A percentile compares a stretch with the other conserved stretches of the same genome.
Conservation (phyloP, 2,329 filamentous ascomycete species). For the Claviceps capensis region DNA sequence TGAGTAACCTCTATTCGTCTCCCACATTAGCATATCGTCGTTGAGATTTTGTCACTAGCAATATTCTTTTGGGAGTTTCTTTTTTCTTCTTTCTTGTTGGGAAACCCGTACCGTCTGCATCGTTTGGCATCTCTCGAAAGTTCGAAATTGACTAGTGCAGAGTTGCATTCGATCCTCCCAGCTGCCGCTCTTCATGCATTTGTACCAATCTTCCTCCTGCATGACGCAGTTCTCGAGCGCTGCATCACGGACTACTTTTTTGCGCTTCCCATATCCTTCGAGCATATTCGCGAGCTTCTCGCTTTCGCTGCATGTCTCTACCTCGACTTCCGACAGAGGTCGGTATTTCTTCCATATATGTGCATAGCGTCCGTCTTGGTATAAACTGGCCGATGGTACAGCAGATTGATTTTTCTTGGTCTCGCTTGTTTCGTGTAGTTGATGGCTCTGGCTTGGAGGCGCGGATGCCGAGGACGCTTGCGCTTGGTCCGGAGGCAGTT, state of each 20-base stretch:
- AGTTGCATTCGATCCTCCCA: constrained; percentile 59
- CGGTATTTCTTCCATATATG: constrained; percentile 89
- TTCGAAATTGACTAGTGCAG: constrained; percentile 64
- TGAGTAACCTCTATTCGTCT: constrained; percentile 53
- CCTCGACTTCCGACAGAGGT: constrained; percentile 56
- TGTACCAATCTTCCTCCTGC: constrained; percentile 69
- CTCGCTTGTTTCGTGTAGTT: constrained; percentile 9
- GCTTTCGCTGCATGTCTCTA: constrained; percentile 56
- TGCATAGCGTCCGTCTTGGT: constrained; percentile 53
- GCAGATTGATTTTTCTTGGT: constrained; percentile 8
- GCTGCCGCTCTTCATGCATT: constrained; percentile 65
- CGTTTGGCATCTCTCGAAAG: constrained; percentile 75
- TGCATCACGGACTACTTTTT: constrained; percentile 60
- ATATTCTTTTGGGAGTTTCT: background rate
- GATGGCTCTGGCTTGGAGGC: constrained; percentile 5
- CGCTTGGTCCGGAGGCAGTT: constrained; percentile 34
- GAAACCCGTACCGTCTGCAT: constrained; percentile 57
- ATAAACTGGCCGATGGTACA: constrained; percentile 39
- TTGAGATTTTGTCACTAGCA: no score
- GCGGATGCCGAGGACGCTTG: constrained; percentile 8
- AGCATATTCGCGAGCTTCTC: constrained; percentile 72
- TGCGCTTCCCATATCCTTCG: constrained; percentile 72
- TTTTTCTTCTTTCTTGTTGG: background rate
- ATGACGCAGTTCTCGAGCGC: constrained; percentile 88
- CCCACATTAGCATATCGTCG: background rate